A percentile compares a stretch with the other conserved stretches of the same genome.
Evolutionary conservation across 192 early-diverging fungal genomes (phyloP).

Genomic region (Podila horticola): DNA sequence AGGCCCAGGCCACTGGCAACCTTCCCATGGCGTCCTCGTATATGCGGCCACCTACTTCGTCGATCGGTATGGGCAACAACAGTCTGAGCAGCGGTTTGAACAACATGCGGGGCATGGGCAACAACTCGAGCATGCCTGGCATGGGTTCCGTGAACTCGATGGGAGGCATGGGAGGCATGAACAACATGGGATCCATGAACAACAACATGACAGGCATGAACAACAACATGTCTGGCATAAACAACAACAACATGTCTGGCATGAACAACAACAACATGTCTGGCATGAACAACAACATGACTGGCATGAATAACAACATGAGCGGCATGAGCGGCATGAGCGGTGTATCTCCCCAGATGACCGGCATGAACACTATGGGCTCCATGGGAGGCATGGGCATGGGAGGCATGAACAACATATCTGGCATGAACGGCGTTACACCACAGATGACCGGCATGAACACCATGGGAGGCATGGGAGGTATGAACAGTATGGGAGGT

Average conservation of each 20-base stretch:
- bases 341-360: background rate
- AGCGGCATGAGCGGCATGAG: slow-evolving; percentile 13
- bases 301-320: slow-evolving; percentile 17
- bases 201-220: slow-evolving; percentile 35
- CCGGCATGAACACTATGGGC: slow-evolving; percentile 8
- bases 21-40: slow-evolving; percentile 50
- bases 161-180: background rate
- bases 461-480: slow-evolving; percentile 27
- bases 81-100: slow-evolving; percentile 9
- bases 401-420: slow-evolving; percentile 13
- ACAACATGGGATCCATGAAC: slow-evolving; percentile 3
- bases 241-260: background rate
- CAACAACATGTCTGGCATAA: slow-evolving; percentile 2
- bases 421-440: slow-evolving; percentile 4
- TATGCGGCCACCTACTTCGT: slow-evolving; percentile 42
- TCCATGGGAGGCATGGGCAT: slow-evolving; percentile 4
- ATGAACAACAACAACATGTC: slow-evolving; percentile 21
- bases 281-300: slow-evolving; percentile 13
- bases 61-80: background rate
- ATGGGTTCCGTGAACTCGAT: background rate
- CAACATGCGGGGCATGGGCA: slow-evolving; percentile 11
- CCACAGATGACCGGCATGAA: slow-evolving; percentile 15
- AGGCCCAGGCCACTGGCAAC: slow-evolving; percentile 35
- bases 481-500: slow-evolving; percentile 19
- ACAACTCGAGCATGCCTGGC: background rate